Conservation (phyloP, 257 asterid species). For the Solanum sitiens region DNA sequence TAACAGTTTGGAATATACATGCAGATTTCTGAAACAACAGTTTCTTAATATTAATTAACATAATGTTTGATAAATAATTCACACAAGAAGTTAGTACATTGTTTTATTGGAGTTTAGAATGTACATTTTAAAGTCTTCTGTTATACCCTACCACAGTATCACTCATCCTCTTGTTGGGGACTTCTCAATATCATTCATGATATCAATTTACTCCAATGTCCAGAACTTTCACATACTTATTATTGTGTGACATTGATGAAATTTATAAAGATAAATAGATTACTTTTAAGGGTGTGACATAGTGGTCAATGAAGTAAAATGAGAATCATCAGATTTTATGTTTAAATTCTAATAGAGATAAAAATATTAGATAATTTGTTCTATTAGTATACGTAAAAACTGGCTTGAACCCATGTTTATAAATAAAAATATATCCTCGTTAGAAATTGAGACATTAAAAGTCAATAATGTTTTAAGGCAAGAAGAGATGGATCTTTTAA, state of each 20-base stretch:
- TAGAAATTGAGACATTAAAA: not conserved
- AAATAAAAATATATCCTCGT: not conserved
- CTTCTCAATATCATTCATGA: not conserved
- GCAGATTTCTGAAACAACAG: not conserved
- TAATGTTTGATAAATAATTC: not conserved
- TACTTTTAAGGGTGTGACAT: not conserved
- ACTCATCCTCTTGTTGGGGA: not conserved
- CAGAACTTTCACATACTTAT: not conserved
- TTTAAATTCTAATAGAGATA: not conserved
- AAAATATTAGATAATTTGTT: rapidly evolving
- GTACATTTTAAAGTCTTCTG: not conserved
- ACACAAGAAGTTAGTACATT: not conserved
- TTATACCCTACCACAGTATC: not conserved
- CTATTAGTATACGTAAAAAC: rapidly evolving
- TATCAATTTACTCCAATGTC: not conserved
- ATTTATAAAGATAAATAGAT: not conserved
- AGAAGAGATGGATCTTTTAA: not conserved
- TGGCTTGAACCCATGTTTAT: not conserved
- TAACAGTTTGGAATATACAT: not conserved
- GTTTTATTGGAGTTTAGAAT: not conserved
- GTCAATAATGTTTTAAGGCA: not conserved
- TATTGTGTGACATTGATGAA: not conserved
- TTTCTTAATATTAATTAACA: no score
- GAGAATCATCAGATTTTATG: rapidly evolving
- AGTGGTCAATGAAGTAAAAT: rapidly evolving